Conservation (phyloP, 768 basidiomycete species). For the Boletus sensibilis region DNA sequence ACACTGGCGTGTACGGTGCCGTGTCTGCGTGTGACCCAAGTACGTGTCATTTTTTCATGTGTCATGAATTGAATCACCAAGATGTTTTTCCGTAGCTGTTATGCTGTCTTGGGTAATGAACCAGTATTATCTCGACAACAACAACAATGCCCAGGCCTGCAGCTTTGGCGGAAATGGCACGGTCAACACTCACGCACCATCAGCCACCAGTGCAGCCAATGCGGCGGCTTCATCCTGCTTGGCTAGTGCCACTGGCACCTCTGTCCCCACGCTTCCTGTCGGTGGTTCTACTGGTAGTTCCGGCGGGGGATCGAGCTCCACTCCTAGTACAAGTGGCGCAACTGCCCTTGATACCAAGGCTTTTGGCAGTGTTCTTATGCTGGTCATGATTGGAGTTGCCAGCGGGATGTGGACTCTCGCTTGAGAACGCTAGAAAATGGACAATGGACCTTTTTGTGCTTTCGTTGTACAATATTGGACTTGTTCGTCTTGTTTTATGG, state of each 20-base stretch:
- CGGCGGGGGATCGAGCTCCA: slow-evolving; percentile 24
- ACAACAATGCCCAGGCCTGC: slow-evolving; percentile 61
- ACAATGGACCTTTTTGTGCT: slow-evolving; percentile 7
- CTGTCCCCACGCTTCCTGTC: slow-evolving; percentile 54
- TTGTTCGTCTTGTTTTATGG: neutral
- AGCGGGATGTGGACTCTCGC: slow-evolving; percentile 47
- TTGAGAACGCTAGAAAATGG: slow-evolving; percentile 1
- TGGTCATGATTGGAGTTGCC: slow-evolving; percentile 37
- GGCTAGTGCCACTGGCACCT: slow-evolving; percentile 59
- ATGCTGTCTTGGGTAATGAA: slow-evolving; percentile 85
- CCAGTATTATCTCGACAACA: slow-evolving; percentile 66
- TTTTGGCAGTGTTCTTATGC: slow-evolving; percentile 37
- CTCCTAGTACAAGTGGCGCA: slow-evolving; percentile 24
- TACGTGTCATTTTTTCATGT: slow-evolving; percentile 36
- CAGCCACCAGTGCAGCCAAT: slow-evolving; percentile 47
- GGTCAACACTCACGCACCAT: slow-evolving; percentile 55
- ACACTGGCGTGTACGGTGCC: slow-evolving; percentile 71
- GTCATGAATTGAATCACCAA: neutral
- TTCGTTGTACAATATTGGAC: neutral
- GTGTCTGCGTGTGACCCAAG: slow-evolving; percentile 80
- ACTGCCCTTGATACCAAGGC: slow-evolving; percentile 32
- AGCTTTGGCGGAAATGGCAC: slow-evolving; percentile 85
- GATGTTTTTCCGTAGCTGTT: slow-evolving; percentile 45
- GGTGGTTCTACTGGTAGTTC: slow-evolving; percentile 23
- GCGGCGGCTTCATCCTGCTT: slow-evolving; percentile 67